phyloP scores from a whole-genome alignment of 1,139 yeast species.

The Wickerhamiella infanticola region DNA sequence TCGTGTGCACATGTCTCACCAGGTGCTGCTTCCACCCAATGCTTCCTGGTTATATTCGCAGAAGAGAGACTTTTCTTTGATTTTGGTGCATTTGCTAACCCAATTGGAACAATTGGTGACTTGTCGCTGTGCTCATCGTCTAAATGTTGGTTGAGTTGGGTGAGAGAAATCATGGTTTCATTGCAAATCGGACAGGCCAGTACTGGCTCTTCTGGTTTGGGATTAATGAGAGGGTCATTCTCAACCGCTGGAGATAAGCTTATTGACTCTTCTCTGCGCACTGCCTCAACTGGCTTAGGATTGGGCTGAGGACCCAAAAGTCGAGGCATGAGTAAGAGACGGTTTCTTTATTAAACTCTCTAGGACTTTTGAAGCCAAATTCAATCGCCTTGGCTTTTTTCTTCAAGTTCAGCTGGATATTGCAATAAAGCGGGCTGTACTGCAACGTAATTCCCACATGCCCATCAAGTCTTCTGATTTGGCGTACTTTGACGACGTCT shows the following conservation, averaged over 20 bases:
- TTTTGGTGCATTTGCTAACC: background rate
- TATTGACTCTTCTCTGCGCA: background rate
- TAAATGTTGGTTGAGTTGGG: constrained; percentile 51
- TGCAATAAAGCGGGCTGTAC: background rate
- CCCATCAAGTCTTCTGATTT: constrained; percentile 23
- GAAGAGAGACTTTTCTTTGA: constrained; percentile 23
- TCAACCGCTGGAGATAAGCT: background rate
- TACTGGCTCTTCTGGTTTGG: background rate
- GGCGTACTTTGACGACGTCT: constrained; percentile 36
- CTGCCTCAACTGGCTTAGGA: background rate
- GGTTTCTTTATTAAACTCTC: too few relatives aligned
- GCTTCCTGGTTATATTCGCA: constrained; percentile 27
- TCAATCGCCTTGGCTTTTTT: background rate
- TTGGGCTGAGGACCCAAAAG: background rate
- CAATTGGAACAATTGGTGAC: background rate
- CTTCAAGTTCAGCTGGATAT: background rate
- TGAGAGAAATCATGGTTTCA: constrained; percentile 40
- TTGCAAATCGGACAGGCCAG: constrained; percentile 56
- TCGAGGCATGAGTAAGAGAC: background rate
- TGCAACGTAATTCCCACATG: background rate
- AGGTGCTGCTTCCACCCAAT: constrained; percentile 44
- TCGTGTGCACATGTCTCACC: constrained; percentile 21
- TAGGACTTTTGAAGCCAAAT: too few relatives aligned
- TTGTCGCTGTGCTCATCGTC: constrained; percentile 42
- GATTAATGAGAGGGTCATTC: background rate